Evolutionary conservation across 768 basidiomycete species (phyloP), one percentile per base, ranked within the genome.

Genomic region (Calocera cornea): DNA sequence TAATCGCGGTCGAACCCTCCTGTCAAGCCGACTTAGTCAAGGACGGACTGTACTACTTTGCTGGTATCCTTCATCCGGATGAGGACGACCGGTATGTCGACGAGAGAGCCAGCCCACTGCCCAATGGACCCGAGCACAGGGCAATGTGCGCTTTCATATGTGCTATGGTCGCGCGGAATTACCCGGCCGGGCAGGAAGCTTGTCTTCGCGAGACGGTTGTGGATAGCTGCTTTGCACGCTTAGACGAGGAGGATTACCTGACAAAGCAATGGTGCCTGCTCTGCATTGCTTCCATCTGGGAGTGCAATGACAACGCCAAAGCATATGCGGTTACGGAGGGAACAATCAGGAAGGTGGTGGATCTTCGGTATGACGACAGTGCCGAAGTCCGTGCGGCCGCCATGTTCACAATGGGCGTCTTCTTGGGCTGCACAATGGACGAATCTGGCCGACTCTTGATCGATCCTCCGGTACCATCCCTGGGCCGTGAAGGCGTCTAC

Each of bases 71-170:
- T 7, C 84, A 84, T 7, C 80, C 85, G 31, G 82, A 81, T 68
- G 87, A 90, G 41, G 89, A 90, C 66, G 76, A 79, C 36, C 73
- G 79, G 41, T 75, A 80, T 67, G 71, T 79, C 66, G 75, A 83
- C 44, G 54, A 60, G 14, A 33, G 31, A 27, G 5, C 54, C 24
- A 60, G 54, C 14, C 72, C 74, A 19, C 84, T 97, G n/a, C 94
- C 95, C 0, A 97, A 99, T 76, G 86, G 87, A 64, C 89, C 90
- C 2, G 97, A 98, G 75, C 94, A 97, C 76, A 90, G 92, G 71
- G 94, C 97, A 1, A 98, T 98, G 95, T 98, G 95, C 75, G 90
- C 93, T 0, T 98, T 98, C 79, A 94, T 97, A 72, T 86, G 98
- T 31, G 84, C 89, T 27, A 86, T 93, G 16, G 86, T 97, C 64